Percentiles rank a stretch among this genome's conserved stretches.
These are phyloP conservation scores for Lavandula angustifolia DNA, from an alignment of 257 asterid species.

Conservation along the genomic window DNA sequence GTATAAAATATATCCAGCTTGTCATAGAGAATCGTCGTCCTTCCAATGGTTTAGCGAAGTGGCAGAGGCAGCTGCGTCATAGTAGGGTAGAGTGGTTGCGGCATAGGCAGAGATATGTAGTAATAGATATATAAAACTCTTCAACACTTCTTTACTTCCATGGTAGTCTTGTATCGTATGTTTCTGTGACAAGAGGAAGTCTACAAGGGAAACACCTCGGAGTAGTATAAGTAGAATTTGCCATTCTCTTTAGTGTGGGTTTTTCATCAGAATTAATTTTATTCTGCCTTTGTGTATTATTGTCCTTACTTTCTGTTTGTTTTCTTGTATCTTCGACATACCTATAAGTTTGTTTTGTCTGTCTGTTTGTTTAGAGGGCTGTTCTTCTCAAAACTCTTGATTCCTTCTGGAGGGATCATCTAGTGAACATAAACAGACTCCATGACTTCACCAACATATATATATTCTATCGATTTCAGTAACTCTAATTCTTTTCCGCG, in stretches of 20 bases:
- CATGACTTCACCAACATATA: neutral
- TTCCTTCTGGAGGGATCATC: slow-evolving; percentile 99
- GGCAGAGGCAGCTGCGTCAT: too few relatives aligned
- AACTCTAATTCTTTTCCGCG: slow-evolving; percentile 12
- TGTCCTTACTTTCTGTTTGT: neutral
- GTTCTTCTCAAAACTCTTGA: slow-evolving; percentile 91
- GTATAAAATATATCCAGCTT: too few relatives aligned
- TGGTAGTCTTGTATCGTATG: neutral
- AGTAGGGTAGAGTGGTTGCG: too few relatives aligned
- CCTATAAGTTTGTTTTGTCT: neutral
- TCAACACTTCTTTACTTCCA: too few relatives aligned
- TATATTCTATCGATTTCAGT: slow-evolving; percentile 5
- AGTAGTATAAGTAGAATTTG: neutral
- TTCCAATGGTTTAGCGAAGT: too few relatives aligned
- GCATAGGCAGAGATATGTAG: too few relatives aligned
- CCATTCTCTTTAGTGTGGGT: neutral
- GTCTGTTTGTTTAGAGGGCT: slow-evolving; percentile 56
- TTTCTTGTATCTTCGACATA: neutral
- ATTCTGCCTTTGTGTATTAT: neutral
- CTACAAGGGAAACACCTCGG: neutral
- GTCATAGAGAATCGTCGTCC: too few relatives aligned
- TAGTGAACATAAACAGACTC: slow-evolving; percentile 95
- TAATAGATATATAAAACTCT: too few relatives aligned
- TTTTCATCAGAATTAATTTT: neutral
- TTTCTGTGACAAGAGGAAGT: too few relatives aligned